Evolutionary conservation across 768 basidiomycete species (phyloP).

Genomic region (Cystoderma amianthinum): DNA sequence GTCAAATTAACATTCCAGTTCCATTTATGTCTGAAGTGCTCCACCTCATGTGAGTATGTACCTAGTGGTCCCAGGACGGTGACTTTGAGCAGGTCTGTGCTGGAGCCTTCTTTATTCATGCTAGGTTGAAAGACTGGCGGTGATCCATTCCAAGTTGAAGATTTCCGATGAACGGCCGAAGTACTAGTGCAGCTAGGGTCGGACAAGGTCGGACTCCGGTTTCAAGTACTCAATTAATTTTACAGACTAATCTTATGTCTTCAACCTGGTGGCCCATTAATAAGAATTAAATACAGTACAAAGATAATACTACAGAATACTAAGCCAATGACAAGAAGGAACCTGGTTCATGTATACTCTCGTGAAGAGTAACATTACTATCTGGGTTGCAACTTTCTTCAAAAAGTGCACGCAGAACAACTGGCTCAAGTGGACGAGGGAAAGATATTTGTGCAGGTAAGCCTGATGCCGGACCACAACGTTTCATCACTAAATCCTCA

Average conservation of each 20-base stretch:
- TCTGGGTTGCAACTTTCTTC: constrained; percentile 18
- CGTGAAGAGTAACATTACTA: constrained; percentile 19
- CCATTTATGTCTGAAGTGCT: constrained; percentile 4
- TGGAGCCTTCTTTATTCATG: constrained; percentile 8
- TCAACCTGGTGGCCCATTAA: no score
- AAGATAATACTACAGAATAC: no score
- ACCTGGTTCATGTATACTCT: constrained; percentile 26
- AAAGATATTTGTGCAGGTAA: constrained; percentile 22
- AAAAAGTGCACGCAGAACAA: constrained; percentile 22
- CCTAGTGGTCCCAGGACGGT: constrained; percentile 64
- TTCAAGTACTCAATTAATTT: no score
- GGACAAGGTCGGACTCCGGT: no score
- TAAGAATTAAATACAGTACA: no score
- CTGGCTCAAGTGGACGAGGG: constrained; percentile 23
- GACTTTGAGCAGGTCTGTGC: constrained; percentile 16
- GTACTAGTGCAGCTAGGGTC: no score
- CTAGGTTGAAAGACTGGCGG: no score
- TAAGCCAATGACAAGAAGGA: constrained; percentile 25
- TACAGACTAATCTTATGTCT: no score
- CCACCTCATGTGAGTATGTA: constrained; percentile 62
- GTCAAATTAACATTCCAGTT: not conserved
- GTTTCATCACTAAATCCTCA: constrained; percentile 34
- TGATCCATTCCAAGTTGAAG: no score
- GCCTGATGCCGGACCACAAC: constrained; percentile 24
- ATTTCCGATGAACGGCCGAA: no score